Conservation (phyloP, 352 stramenopile genomes). For the Poterioochromonas sp. region DNA sequence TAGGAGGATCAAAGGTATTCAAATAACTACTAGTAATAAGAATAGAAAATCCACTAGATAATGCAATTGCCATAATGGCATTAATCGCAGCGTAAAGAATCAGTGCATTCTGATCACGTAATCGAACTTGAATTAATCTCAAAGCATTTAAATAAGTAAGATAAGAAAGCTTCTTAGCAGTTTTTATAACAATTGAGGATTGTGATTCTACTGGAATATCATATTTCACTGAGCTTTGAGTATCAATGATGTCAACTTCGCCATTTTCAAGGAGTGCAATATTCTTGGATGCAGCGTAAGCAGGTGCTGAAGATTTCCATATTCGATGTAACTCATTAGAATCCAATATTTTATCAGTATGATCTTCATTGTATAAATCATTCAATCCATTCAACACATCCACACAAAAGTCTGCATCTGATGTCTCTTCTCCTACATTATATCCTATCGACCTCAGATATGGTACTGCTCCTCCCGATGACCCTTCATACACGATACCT, state of each 20-base stretch:
- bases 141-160: not conserved
- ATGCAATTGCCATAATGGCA: not conserved
- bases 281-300: not conserved
- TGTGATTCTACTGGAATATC: not conserved
- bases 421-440: constrained; percentile 50
- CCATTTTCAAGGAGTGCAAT: too few species aligned
- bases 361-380: too few species aligned
- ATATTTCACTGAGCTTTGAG: too few species aligned
- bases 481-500: constrained; percentile 10
- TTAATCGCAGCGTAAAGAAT: not conserved
- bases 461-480: constrained; percentile 36
- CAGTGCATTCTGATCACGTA: not conserved
- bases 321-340: not conserved
- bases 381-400: constrained; percentile 17
- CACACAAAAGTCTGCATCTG: constrained; percentile 54
- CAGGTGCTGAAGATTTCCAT: not conserved
- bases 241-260: not conserved
- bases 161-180: too few species aligned
- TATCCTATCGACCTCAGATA: constrained; percentile 48
- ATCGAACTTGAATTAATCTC: not conserved
- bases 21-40: not conserved
- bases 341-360: not conserved
- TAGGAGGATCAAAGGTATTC: not conserved
- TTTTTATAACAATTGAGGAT: not conserved
- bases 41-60: constrained; percentile 1